phyloP scores from a whole-genome alignment of 108 stramenopile genomes.

The Skeletonema tropicum region DNA sequence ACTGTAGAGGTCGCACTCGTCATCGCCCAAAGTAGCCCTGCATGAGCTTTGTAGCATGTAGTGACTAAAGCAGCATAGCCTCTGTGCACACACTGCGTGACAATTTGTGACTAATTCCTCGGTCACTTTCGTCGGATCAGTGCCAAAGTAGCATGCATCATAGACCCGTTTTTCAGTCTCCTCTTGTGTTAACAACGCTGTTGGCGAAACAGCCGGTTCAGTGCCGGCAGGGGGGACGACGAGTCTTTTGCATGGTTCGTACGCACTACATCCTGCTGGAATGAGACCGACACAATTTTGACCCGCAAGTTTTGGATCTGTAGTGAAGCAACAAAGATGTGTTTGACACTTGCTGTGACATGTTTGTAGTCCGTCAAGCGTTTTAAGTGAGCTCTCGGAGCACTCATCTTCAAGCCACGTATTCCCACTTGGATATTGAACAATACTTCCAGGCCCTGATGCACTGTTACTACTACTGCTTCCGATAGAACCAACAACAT shows the following conservation, averaged over 20 bases:
- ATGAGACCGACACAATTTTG: conserved; percentile 9
- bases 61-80: conserved; percentile 20
- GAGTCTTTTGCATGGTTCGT: conserved; percentile 13
- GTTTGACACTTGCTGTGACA: conserved; percentile 30
- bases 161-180: not conserved
- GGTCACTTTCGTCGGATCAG: not conserved
- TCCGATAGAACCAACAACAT: not conserved
- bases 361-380: conserved; percentile 7
- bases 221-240: conserved; percentile 14
- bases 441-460: not conserved
- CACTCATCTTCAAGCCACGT: not conserved
- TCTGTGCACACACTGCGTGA: conserved; percentile 7
- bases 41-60: conserved; percentile 13
- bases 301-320: conserved; percentile 3
- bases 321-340: conserved; percentile 29
- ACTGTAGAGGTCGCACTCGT: conserved; percentile 9
- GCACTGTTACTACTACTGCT: not conserved
- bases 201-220: not conserved
- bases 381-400: conserved; percentile 16
- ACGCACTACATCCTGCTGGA: conserved; percentile 15
- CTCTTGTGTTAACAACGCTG: not conserved
- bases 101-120: conserved; percentile 8
- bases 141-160: conserved; percentile 6
- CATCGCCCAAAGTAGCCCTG: conserved; percentile 5
- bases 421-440: not conserved